Evolutionary conservation across 2,329 filamentous ascomycete species (phyloP).

Genomic region (Keithomyces neogunnii): DNA sequence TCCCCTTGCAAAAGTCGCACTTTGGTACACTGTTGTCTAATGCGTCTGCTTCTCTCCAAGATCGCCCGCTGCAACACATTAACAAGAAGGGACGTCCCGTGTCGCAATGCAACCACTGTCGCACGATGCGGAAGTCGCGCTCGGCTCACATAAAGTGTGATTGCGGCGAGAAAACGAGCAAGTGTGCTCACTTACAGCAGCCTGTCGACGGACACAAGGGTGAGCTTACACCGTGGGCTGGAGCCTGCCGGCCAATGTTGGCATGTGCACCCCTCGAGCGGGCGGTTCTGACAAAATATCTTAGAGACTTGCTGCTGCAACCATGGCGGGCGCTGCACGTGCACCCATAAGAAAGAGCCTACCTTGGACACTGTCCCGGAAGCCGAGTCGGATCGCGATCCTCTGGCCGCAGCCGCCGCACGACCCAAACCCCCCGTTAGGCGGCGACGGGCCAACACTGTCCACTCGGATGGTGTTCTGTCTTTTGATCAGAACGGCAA

Average conservation of each 20-base stretch:
- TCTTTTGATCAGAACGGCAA: conserved; percentile 56
- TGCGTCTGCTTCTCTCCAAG: conserved; percentile 34
- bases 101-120: conserved; percentile 96
- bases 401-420: conserved; percentile 17
- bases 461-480: conserved; percentile 51
- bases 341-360: conserved; percentile 54
- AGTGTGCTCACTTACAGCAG: conserved; percentile 52
- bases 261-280: conserved; percentile 2
- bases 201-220: conserved; percentile 50
- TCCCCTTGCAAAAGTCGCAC: neutral
- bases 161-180: conserved; percentile 85
- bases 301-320: conserved; percentile 62
- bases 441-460: conserved; percentile 51
- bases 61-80: conserved; percentile 86
- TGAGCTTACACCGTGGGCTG: conserved; percentile 27
- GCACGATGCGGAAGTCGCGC: conserved; percentile 90
- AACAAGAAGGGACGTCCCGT: conserved; percentile 97
- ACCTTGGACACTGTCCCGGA: conserved; percentile 55
- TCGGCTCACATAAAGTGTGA: conserved; percentile 94
- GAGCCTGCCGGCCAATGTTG: neutral
- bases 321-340: conserved; percentile 59
- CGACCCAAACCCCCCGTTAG: conserved; percentile 35
- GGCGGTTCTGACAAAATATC: conserved; percentile 8
- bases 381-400: conserved; percentile 48
- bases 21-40: neutral